Evolutionary conservation across 306 rosid species (phyloP).

Genomic region (Vicia sativa): DNA sequence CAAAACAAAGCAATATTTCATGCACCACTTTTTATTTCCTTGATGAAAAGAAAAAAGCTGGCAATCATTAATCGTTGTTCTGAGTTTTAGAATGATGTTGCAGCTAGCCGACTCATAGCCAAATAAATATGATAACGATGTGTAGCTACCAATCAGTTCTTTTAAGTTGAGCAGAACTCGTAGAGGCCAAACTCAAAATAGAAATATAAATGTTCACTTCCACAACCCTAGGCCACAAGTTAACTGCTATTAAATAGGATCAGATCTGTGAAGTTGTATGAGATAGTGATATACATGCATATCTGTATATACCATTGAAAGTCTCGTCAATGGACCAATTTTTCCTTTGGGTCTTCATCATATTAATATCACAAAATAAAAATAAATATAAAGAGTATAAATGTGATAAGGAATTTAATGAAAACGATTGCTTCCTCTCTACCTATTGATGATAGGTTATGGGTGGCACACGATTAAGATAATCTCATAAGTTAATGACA

Average conservation of each 20-base stretch:
- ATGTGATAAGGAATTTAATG: conserved; percentile 46
- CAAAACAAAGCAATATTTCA: neutral
- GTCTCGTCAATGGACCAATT: neutral
- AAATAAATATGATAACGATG: conserved; percentile 39
- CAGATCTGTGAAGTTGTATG: neutral
- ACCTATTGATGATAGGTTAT: conserved; percentile 16
- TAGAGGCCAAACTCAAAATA: conserved; percentile 20
- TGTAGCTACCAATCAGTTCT: conserved; percentile 34
- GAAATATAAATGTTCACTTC: conserved; percentile 17
- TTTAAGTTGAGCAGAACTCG: conserved; percentile 7
- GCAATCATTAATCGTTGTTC: conserved; percentile 33
- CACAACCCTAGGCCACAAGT: conserved; percentile 28
- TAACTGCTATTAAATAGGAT: conserved; percentile 7
- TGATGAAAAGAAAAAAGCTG: neutral
- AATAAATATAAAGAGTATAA: conserved; percentile 32
- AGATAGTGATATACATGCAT: conserved; percentile 17
- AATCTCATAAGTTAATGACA: conserved; percentile 2
- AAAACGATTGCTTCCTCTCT: conserved; percentile 37
- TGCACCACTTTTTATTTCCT: neutral
- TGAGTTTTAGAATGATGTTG: conserved; percentile 18
- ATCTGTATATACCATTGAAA: conserved; percentile 1
- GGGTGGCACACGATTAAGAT: conserved; percentile 21
- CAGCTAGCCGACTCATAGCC: conserved; percentile 19
- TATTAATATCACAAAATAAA: conserved; percentile 32
- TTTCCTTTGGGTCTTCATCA: conserved; percentile 36